Evolutionary conservation across 1,284 basidiomycete species (phyloP), one percentile per base, ranked within the genome.

Genomic region (Rhizopogon hawkerae): DNA sequence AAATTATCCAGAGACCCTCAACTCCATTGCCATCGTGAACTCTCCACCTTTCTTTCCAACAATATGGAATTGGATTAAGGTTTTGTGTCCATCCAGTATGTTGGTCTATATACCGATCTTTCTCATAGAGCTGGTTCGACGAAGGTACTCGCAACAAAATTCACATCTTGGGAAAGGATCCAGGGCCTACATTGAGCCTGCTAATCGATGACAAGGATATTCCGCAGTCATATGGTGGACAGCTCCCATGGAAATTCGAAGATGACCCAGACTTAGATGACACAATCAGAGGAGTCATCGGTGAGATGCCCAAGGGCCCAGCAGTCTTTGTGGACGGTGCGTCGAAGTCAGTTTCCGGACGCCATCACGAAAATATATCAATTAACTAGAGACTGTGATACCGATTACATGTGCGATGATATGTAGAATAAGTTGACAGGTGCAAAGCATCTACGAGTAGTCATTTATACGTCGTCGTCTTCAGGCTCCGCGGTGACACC

Each of bases 41-140:
- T 79, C 84, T 0, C 88, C 88, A 0, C 69, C 77, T 0, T 90
- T 86, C 69, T 89, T 89, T 61, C 77, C 82, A 1, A 86, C 81
- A 1, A 71, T 87, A 16, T 89, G 86, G 87, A 74, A 73, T 14
- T 89, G 85, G 86, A 73, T 89, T 58, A 86, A 85, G 71, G 83
- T 80, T 44, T 67, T 57, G 47, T 41, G 23, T 44, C 41, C 35
- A 37, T 16, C 36, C 13, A 46, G 11, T 14, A 33, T 47, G 11
- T 23, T 33, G 10, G 46, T 47, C n/a, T 31, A 10, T 8, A 16
- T 53, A 4, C 29, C 41, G 14, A 35, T 23, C 26, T 46, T 49
- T 33, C 65, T 29, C 35, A 34, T 50, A 78, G 81, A 76, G 73
- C 16, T 88, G 83, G 82, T 89, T 89, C 60, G 86, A 89, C 58